Base-by-base conservation (phyloP, 257 asterid species). In the Gentiana dahurica region DNA sequence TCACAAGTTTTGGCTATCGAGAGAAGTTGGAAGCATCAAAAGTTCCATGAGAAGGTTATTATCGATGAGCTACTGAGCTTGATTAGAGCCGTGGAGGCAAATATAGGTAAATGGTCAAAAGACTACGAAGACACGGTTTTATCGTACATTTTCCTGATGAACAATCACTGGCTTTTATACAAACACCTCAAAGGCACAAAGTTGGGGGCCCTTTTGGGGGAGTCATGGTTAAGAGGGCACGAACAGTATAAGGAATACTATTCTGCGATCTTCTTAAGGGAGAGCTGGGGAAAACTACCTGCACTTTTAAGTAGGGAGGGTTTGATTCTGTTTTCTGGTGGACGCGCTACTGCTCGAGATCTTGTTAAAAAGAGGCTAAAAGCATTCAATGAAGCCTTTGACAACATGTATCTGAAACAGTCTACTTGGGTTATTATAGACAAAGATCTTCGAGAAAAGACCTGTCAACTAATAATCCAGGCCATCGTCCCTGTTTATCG, bases 221-320 rank as follows among this genome's bases (percentile, higher is more conserved):
- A 90, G 59, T 46, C 81, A 54, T 87, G 95, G 87, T 57, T 87
- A 62, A 71, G 70, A 54, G 86, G 71, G 11, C 89, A 75, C 6
- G 95, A 86, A 54, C 83, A 76, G 61, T 54, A 63, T 43, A 77
- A 75, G 67, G 90, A 84, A 32, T 65, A 82, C 45, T 76, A 73
- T 55, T 67, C 78, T 32, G 63, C 69, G 6, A 5, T 63, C 48
- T 82, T 66, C 60, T 41, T 84, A 67, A 65, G 73, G 56, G 98
- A 87, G 69, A 87, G 98, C 77, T 87, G 98, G 98, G 93, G 82
- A 24, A 87, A 84, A 66, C 85, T 90, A 34, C 94, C 94, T 1
- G 54, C 81, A 10, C 82, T 82, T 36, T 56, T 90, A 49, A 90
- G 98, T 68, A 68, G 93, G 65, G 98, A 90, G 64, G 96, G 94